phyloP scores from a whole-genome alignment of 2,329 filamentous ascomycete species.

The Xylaria sp. region DNA sequence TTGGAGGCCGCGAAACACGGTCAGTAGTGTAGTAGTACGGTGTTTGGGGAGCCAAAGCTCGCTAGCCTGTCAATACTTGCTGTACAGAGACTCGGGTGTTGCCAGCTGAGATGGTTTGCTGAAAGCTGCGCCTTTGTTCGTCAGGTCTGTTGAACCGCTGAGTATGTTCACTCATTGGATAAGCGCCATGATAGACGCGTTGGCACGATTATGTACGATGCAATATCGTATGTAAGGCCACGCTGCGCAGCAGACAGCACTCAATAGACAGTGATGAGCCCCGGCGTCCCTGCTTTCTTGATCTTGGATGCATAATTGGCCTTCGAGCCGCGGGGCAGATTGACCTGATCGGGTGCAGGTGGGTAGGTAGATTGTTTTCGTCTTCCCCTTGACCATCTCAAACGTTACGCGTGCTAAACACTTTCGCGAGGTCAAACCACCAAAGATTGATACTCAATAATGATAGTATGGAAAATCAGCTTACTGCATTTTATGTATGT shows the following conservation, averaged over 20 bases:
- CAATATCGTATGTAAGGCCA: constrained; percentile 28
- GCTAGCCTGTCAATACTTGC: constrained; percentile 20
- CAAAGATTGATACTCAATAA: neutral
- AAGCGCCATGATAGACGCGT: neutral
- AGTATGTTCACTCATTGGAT: neutral
- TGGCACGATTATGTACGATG: constrained; percentile 24
- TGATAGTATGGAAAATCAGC: neutral
- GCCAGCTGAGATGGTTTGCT: constrained; percentile 24
- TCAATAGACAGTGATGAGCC: constrained; percentile 16
- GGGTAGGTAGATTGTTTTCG: neutral
- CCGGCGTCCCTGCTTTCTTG: constrained; percentile 9
- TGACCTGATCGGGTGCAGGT: neutral
- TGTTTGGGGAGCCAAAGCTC: constrained; percentile 17
- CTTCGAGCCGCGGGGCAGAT: neutral
- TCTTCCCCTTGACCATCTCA: neutral
- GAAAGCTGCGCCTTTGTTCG: neutral
- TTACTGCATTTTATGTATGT: neutral
- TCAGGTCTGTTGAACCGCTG: constrained; percentile 1
- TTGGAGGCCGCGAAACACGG: neutral
- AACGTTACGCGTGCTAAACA: constrained; percentile 1
- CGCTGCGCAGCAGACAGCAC: constrained; percentile 7
- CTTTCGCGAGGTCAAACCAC: neutral
- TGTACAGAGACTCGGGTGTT: neutral
- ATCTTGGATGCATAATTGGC: constrained; percentile 10
- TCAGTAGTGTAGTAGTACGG: neutral